Evolutionary conservation across 306 rosid species (phyloP).

Genomic region (Carpinus fangiana): DNA sequence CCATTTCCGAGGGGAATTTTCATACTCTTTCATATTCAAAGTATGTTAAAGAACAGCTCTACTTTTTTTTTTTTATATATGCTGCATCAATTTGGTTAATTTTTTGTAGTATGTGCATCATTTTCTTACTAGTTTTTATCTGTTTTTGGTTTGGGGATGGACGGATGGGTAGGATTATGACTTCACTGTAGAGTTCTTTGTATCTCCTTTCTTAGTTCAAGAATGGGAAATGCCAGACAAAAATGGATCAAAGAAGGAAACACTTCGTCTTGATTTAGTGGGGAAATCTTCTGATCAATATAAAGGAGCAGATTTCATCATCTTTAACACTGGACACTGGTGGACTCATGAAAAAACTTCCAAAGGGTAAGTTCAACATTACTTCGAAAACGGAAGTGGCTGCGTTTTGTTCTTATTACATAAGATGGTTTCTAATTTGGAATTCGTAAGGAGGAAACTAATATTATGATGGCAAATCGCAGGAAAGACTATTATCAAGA

Average conservation of each 20-base stretch:
- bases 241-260: slow-evolving; percentile 75
- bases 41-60: slow-evolving; percentile 36
- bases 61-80: not conserved
- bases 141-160: slow-evolving; percentile 11
- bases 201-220: slow-evolving; percentile 91
- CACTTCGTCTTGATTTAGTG: slow-evolving; percentile 88
- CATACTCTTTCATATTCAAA: slow-evolving; percentile 79
- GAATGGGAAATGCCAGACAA: slow-evolving; percentile 78
- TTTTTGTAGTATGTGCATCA: not conserved
- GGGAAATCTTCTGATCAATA: slow-evolving; percentile 64
- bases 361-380: slow-evolving; percentile 53
- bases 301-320: slow-evolving; percentile 74
- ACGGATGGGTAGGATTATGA: slow-evolving; percentile 63
- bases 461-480: slow-evolving; percentile 22
- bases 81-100: not conserved
- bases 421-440: not conserved
- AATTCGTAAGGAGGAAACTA: slow-evolving; percentile 10
- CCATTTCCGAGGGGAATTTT: slow-evolving; percentile 80
- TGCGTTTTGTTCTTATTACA: not conserved
- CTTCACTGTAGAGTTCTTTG: slow-evolving; percentile 85
- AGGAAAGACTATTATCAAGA: slow-evolving; percentile 98
- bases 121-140: not conserved
- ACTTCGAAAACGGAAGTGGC: not conserved
- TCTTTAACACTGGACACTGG: slow-evolving; percentile 99
- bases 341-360: slow-evolving; percentile 99